These are phyloP conservation scores for Geotrichum armillariae DNA, from an alignment of 1,139 yeast species.

Conservation along the genomic window DNA sequence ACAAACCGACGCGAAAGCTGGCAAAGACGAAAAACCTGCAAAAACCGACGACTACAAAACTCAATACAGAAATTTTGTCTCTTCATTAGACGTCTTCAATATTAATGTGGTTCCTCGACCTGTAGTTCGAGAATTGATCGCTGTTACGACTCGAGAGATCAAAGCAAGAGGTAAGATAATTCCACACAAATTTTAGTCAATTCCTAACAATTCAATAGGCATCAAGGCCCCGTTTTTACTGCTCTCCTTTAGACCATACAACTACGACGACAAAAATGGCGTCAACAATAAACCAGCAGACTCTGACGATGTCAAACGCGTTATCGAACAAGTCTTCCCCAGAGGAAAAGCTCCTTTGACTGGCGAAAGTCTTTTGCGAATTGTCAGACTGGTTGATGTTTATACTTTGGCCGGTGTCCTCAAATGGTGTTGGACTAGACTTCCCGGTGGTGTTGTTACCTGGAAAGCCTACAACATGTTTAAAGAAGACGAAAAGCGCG, in stretches of 20 bases:
- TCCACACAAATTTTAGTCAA: background rate
- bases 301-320: slow-evolving; percentile 28
- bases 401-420: slow-evolving; percentile 65
- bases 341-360: slow-evolving; percentile 28
- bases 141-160: slow-evolving; percentile 33
- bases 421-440: slow-evolving; percentile 83
- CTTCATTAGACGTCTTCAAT: slow-evolving; percentile 32
- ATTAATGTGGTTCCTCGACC: slow-evolving; percentile 33
- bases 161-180: slow-evolving; percentile 36
- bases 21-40: slow-evolving; percentile 1
- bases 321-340: slow-evolving; percentile 33
- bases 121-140: slow-evolving; percentile 34
- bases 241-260: slow-evolving; percentile 35
- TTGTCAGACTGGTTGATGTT: slow-evolving; percentile 34
- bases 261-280: slow-evolving; percentile 13
- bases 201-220: slow-evolving; percentile 13
- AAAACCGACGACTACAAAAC: background rate
- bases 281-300: slow-evolving; percentile 22
- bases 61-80: slow-evolving; percentile 28
- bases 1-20: slow-evolving; percentile 1
- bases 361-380: slow-evolving; percentile 34
- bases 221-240: slow-evolving; percentile 34
- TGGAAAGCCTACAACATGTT: slow-evolving; percentile 82
- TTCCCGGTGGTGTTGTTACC: slow-evolving; percentile 77
- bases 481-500: slow-evolving; percentile 55